phyloP scores from a whole-genome alignment of 1,139 yeast species.

The Blastobotrys petasosporus region DNA sequence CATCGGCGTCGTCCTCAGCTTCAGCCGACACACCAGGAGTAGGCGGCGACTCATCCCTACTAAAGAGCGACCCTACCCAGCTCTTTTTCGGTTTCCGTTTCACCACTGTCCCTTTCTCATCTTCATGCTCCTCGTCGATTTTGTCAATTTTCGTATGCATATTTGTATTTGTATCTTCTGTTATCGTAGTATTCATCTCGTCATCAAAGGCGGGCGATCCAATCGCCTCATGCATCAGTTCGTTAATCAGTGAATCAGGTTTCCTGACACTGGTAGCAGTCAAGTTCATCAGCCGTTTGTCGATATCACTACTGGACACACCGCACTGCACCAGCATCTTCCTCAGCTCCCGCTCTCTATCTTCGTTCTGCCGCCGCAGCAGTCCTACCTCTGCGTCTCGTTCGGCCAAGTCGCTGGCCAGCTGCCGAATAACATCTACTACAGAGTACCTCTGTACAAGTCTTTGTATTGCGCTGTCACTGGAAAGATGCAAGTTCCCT shows the following conservation, averaged over 20 bases:
- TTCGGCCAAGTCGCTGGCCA: slow-evolving; percentile 45
- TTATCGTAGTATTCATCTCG: neutral
- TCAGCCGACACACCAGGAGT: too few species aligned
- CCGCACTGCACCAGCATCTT: slow-evolving; percentile 43
- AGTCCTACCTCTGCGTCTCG: slow-evolving; percentile 45
- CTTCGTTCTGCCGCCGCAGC: slow-evolving; percentile 39
- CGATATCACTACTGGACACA: slow-evolving; percentile 42
- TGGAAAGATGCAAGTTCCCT: slow-evolving; percentile 35
- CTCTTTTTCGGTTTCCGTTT: neutral
- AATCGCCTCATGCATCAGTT: slow-evolving; percentile 33
- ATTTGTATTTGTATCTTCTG: neutral
- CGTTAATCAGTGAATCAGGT: slow-evolving; percentile 26
- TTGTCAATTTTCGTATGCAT: neutral
- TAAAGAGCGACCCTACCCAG: slow-evolving; percentile 8
- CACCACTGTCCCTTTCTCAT: neutral
- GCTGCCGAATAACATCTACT: slow-evolving; percentile 41
- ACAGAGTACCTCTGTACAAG: slow-evolving; percentile 42
- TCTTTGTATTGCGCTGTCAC: slow-evolving; percentile 34
- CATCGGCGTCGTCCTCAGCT: neutral
- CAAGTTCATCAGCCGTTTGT: slow-evolving; percentile 33
- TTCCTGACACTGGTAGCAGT: slow-evolving; percentile 23
- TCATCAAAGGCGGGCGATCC: slow-evolving; percentile 6
- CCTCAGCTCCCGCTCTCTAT: slow-evolving; percentile 42
- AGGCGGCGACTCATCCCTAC: neutral
- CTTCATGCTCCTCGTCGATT: neutral